phyloP scores from a whole-genome alignment of 257 asterid genomes.

The Lavandula angustifolia region DNA sequence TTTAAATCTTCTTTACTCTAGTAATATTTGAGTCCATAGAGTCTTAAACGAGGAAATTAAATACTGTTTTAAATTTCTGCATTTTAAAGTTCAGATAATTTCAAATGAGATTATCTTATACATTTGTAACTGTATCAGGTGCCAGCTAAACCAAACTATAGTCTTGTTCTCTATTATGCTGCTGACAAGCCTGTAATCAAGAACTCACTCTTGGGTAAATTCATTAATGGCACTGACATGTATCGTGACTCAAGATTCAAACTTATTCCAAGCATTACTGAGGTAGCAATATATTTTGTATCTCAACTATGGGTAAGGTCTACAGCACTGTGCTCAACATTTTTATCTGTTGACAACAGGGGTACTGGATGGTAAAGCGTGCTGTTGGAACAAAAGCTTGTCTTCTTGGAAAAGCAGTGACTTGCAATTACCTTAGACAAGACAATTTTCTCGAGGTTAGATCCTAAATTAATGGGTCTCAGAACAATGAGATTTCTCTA shows the following conservation, averaged over 20 bases:
- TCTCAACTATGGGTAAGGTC: constrained; percentile 9
- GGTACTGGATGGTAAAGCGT: constrained; percentile 99
- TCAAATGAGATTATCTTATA: constrained; percentile 18
- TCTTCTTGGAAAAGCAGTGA: constrained; percentile 92
- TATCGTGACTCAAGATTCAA: constrained; percentile 95
- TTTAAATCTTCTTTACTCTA: constrained; percentile 13
- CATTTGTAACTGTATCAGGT: constrained; percentile 60
- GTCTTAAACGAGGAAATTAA: background rate
- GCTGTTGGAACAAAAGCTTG: constrained; percentile 99
- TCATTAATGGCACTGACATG: constrained; percentile 79
- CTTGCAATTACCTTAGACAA: constrained; percentile 89
- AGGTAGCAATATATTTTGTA: constrained; percentile 50
- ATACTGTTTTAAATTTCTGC: background rate
- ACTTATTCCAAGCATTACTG: constrained; percentile 93
- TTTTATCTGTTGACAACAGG: constrained; percentile 47
- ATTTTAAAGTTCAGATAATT: background rate
- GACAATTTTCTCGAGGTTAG: constrained; percentile 96
- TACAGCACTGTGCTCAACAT: constrained; percentile 9
- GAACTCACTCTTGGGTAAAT: constrained; percentile 77
- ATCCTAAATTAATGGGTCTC: constrained; percentile 23
- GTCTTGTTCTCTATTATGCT: constrained; percentile 91
- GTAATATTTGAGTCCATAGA: background rate
- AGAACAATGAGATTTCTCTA: background rate
- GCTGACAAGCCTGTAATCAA: constrained; percentile 83
- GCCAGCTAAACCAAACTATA: constrained; percentile 95